A percentile compares a stretch with the other conserved stretches of the same genome.
Conservation (phyloP, 768 basidiomycete species). For the Heimioporus sp. region DNA sequence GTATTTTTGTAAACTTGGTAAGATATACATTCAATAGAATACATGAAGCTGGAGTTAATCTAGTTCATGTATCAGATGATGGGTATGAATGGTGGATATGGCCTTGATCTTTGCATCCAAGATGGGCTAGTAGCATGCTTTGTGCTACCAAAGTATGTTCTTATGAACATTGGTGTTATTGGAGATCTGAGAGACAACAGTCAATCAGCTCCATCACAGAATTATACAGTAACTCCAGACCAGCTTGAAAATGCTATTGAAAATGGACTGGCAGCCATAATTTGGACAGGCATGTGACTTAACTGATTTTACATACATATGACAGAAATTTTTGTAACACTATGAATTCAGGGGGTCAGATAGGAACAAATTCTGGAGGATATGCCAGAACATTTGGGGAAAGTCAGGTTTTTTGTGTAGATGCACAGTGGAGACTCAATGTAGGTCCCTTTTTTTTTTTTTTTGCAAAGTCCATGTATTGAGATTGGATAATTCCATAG, state of each 20-base stretch:
- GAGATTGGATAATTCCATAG: neutral
- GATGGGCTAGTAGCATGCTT: neutral
- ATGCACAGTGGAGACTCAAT: constrained; percentile 11
- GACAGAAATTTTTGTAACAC: too few relatives aligned
- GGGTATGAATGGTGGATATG: neutral
- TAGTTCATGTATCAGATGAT: neutral
- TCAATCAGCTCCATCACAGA: neutral
- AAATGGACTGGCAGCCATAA: neutral
- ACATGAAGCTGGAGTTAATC: too few relatives aligned
- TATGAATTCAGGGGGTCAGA: constrained; percentile 7
- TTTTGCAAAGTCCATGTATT: neutral
- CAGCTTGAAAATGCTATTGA: constrained; percentile 4
- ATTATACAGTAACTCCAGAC: constrained; percentile 1
- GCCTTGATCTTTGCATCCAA: neutral
- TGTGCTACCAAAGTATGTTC: neutral
- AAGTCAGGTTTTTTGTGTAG: constrained; percentile 4
- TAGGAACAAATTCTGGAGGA: constrained; percentile 5
- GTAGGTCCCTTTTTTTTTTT: neutral
- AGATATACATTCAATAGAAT: neutral
- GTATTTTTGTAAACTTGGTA: neutral
- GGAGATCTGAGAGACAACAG: neutral
- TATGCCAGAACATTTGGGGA: neutral
- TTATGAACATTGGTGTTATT: neutral
- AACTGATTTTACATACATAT: neutral
- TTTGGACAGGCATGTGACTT: constrained; percentile 9